Evolutionary conservation across 257 asterid genomes (phyloP), one percentile per base, ranked within the genome.

Genomic region (Echium plantagineum): DNA sequence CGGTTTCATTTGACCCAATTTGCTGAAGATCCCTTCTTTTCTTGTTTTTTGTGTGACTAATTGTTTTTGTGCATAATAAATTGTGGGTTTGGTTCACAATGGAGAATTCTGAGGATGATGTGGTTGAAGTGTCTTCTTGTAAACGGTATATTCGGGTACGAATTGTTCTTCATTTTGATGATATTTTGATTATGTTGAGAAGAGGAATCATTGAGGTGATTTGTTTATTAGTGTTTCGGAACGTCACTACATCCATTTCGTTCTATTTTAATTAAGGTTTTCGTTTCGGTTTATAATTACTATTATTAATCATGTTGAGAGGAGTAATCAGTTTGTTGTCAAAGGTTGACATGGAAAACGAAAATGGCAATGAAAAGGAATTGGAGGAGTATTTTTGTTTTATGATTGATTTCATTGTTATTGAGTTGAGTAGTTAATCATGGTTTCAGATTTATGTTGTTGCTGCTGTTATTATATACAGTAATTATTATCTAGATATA

Each of bases 91-190:
- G 49, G 49, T 42, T 42, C 5, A 42, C 17, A 67, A 71, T 60
- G 72, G 80, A 74, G 55, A 35, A 64, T 26, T 18, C 30, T 22
- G 83, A 74, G 6, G 61, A 62, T 55, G 84, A 74, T 35, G 69
- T 76, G 53, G 78, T 68, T 28, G 85, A 85, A 67, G 73, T 66
- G 21, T 85, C 91, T 55, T 91, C 91, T 0, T 79, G 80, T 63
- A 59, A 77, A 30, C 78, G 88, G 4, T 85, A 83, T 61, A 49
- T 81, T 68, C 78, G 85, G 88, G 94, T 85, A 78, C 58, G 6
- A 21, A 47, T 17, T 38, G 9, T 48, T 17, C 24, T 46, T 54
- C 5, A 3, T 20, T 22, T 19, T 48, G 1, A 7, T 28, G 17
- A 1, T 17, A 1, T 16, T 17, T 0, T 5, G 10, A 20, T 4